Evolutionary conservation across 345 rosid species (phyloP), one percentile per base, ranked within the genome.

Genomic region (Punica granatum): DNA sequence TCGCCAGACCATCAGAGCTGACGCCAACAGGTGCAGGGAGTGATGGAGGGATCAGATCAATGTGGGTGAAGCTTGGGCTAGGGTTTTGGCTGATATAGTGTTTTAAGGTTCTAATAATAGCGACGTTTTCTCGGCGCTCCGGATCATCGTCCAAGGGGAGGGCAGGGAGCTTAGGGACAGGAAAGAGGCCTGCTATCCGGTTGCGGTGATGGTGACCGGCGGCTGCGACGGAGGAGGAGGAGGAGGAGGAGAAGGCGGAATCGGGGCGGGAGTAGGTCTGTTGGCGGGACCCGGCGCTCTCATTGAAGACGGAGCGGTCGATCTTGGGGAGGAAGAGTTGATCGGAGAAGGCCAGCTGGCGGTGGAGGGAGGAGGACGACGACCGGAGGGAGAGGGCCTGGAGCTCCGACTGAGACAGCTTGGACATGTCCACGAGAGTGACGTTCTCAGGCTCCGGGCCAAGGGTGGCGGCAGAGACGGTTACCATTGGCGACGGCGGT

Each of bases 241-340:
- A 63, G 60, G n/a, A n/a, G n/a, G n/a, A n/a, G n/a, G 73, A 65
- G 31, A 28, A 54, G 44, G 65, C 25, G 37, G 67, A 21, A 7
- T 63, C 63, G 48, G 81, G 88, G 39, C 85, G 85, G 18, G 90
- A 79, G 82, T 78, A 89, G 63, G 86, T 83, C 73, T 89, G 96
- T 49, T 84, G 84, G 67, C 82, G 87, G 34, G 96, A 89, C 28
- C 96, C 90, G 11, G 87, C 82, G 74, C 90, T 85, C 66, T 87
- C 92, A 68, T 85, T 89, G 83, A 89, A 89, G 69, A 37, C 61
- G 26, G 96, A 70, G 41, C 78, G 88, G 79, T 89, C 92, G 36
- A 89, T 74, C 37, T 69, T 60, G 34, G 88, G 81, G 43, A 74
- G 48, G n/a, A 77, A 70, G 59, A 73, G 39, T 65, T 81, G 73